These are phyloP conservation scores for Cutaneotrichosporon curvatum DNA, from an alignment of 1,284 basidiomycete species.

Conservation along the genomic window DNA sequence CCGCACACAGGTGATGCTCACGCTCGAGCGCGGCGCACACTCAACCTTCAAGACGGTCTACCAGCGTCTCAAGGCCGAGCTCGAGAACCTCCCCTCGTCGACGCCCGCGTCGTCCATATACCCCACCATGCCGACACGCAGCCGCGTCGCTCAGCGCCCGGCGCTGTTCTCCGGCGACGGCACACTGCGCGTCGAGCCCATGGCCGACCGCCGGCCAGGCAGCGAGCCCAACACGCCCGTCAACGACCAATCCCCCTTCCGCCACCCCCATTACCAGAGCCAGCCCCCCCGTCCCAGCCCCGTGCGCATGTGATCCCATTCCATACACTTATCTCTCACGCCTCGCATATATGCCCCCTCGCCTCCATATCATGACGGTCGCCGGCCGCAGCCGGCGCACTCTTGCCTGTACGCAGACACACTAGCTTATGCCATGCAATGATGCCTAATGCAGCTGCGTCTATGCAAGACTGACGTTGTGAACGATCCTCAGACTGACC, in stretches of 20 bases:
- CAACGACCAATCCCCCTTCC: too few species aligned
- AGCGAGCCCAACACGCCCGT: conserved; percentile 8
- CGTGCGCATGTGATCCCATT: too few species aligned
- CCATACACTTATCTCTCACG: neutral
- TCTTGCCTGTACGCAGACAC: neutral
- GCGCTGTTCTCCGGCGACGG: too few species aligned
- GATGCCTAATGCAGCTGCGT: neutral
- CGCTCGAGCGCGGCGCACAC: conserved; percentile 44
- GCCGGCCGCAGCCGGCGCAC: too few species aligned
- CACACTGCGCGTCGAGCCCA: too few species aligned
- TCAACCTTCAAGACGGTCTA: conserved; percentile 40
- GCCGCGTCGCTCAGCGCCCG: too few species aligned
- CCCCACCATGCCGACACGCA: too few species aligned
- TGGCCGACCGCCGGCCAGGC: neutral
- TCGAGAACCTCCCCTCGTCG: conserved; percentile 4
- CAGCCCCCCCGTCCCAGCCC: too few species aligned
- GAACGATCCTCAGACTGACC: too few species aligned
- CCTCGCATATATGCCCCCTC: neutral
- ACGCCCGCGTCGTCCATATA: neutral
- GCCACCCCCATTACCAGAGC: too few species aligned
- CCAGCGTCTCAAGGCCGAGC: conserved; percentile 7
- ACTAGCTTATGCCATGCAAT: neutral
- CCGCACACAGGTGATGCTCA: conserved; percentile 39
- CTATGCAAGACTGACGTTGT: neutral
- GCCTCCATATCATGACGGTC: too few species aligned